Evolutionary conservation across 495 filamentous ascomycete species (phyloP).

Genomic region (Aspergillus saccharolyticus): DNA sequence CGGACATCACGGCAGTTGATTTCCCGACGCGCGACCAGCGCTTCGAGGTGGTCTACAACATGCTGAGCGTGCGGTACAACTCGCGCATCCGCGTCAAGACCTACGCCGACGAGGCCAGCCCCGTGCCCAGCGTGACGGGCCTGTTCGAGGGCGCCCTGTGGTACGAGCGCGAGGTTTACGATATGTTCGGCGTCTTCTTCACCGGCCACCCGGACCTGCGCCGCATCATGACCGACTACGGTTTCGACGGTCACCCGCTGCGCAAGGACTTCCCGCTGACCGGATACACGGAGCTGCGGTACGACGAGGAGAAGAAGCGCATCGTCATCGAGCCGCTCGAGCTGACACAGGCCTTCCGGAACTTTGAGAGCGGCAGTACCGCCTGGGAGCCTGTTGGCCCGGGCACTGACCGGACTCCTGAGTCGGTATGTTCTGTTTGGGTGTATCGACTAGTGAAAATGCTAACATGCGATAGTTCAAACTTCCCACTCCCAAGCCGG

Average conservation of each 20-base stretch:
- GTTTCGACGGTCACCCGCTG: constrained; percentile 96
- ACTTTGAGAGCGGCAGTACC: constrained; percentile 82
- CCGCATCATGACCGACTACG: constrained; percentile 99
- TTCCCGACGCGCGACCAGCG: constrained; percentile 90
- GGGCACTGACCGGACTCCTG: constrained; percentile 74
- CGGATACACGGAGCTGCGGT: constrained; percentile 96
- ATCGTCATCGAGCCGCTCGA: constrained; percentile 97
- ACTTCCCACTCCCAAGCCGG: constrained; percentile 89
- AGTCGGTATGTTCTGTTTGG: constrained; percentile 48
- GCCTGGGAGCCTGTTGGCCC: constrained; percentile 83
- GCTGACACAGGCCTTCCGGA: constrained; percentile 97
- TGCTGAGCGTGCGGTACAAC: constrained; percentile 93
- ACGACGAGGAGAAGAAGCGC: constrained; percentile 99
- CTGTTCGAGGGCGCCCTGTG: constrained; percentile 96
- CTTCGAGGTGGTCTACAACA: constrained; percentile 98
- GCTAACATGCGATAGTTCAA: constrained; percentile 58
- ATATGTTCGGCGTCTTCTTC: constrained; percentile 98
- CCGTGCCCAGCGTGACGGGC: constrained; percentile 79
- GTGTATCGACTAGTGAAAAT: neutral
- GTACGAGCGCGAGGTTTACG: constrained; percentile 98
- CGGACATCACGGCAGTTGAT: constrained; percentile 89
- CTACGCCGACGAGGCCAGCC: constrained; percentile 94
- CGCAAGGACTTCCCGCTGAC: constrained; percentile 98
- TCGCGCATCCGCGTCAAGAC: constrained; percentile 97
- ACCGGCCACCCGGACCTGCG: constrained; percentile 89